phyloP scores from a whole-genome alignment of 179 eudicot genomes.

The Spinacia oleracea region DNA sequence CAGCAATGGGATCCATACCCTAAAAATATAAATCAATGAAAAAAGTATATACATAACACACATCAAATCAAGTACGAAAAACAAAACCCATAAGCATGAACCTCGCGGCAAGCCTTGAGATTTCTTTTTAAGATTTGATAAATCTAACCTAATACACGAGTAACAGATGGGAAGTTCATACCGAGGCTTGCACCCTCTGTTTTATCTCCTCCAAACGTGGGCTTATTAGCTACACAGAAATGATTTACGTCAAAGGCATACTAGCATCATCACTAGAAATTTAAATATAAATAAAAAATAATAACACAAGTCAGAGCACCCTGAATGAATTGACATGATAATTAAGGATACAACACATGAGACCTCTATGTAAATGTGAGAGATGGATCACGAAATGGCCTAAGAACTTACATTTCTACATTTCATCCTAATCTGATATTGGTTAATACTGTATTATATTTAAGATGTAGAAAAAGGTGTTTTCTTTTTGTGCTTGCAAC shows the following conservation, averaged over 20 bases:
- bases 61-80: not conserved
- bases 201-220: slow-evolving; percentile 65
- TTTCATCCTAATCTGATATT: not conserved
- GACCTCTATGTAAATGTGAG: not conserved
- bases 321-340: not conserved
- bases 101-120: not conserved
- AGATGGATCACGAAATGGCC: not conserved
- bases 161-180: slow-evolving; percentile 29
- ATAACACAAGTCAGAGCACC: not conserved
- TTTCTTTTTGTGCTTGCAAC: not conserved
- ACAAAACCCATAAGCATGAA: slow-evolving; percentile 3
- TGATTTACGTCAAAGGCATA: slow-evolving; percentile 10
- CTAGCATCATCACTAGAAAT: not conserved
- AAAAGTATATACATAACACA: not conserved
- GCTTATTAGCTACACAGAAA: slow-evolving; percentile 51
- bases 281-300: not conserved
- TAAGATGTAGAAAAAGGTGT: not conserved
- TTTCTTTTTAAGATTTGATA: not conserved
- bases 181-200: slow-evolving; percentile 55
- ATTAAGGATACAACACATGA: not conserved
- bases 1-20: slow-evolving; percentile 70
- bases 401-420: not conserved
- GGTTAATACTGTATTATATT: not conserved
- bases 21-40: slow-evolving; percentile 24
- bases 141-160: not conserved